Conservation (phyloP, 1,284 basidiomycete genomes). For the Trametes pubescens region DNA sequence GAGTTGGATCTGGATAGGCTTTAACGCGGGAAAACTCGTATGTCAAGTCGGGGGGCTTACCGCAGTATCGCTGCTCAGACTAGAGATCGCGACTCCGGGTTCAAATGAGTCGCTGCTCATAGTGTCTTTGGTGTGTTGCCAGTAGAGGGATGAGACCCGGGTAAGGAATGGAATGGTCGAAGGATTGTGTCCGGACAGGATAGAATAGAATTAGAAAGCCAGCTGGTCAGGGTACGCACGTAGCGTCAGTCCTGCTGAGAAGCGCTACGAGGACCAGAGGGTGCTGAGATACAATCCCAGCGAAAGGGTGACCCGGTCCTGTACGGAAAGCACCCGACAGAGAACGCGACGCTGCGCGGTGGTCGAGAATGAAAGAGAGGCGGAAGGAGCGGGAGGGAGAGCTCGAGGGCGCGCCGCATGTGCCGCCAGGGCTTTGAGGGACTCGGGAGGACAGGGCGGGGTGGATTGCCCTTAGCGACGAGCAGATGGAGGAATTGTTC, state of each 20-base stretch:
- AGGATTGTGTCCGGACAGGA: conserved; percentile 24
- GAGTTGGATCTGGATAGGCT: conserved; percentile 55
- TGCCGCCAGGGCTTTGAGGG: conserved; percentile 17
- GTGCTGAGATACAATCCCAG: conserved; percentile 43
- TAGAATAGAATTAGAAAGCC: conserved; percentile 31
- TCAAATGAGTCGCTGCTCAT: conserved; percentile 26
- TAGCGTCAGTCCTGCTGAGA: conserved; percentile 41
- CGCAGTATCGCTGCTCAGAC: conserved; percentile 33
- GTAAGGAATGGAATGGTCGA: conserved; percentile 22
- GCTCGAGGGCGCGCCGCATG: conserved; percentile 19
- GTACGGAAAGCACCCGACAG: conserved; percentile 34
- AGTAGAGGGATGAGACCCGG: conserved; percentile 14
- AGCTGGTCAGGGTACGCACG: conserved; percentile 38
- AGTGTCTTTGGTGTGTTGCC: conserved; percentile 17
- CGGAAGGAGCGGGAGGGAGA: conserved; percentile 24
- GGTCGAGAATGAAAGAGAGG: conserved; percentile 28
- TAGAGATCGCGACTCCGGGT: conserved; percentile 31
- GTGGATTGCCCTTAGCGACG: conserved; percentile 32
- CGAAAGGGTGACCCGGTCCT: conserved; percentile 33
- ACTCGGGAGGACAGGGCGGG: conserved; percentile 6
- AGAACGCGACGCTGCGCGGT: conserved; percentile 33
- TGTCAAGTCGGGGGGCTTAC: conserved; percentile 31
- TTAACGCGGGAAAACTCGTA: not conserved
- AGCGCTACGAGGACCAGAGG: conserved; percentile 39
- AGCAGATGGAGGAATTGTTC: conserved; percentile 27